These are phyloP conservation scores for Bryum argenteum DNA, from an alignment of 225 moss, liverwort and hornwort species.

Conservation along the genomic window DNA sequence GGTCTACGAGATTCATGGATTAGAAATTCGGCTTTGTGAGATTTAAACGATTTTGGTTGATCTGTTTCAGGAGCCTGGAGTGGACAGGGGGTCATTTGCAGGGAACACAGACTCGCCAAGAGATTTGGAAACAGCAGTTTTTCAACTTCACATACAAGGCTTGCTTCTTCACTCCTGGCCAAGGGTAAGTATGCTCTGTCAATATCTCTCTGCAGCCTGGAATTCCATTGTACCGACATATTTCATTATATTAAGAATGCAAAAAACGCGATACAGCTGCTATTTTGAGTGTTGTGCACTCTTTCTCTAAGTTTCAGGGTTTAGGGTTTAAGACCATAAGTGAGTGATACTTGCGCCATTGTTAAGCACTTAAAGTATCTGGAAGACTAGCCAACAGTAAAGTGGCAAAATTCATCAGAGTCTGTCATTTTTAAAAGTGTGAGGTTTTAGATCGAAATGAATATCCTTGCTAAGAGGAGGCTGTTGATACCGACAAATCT, in stretches of 20 bases:
- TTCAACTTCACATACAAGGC: conserved; percentile 31
- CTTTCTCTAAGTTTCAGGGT: not conserved
- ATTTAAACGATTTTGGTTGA: not conserved
- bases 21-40: too few species aligned
- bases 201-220: not conserved
- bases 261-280: too few species aligned
- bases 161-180: conserved; percentile 38
- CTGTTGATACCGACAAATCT: too few species aligned
- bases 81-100: conserved; percentile 57
- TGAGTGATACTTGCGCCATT: too few species aligned
- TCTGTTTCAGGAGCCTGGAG: conserved; percentile 48
- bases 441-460: too few species aligned
- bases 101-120: not conserved
- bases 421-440: too few species aligned
- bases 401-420: too few species aligned
- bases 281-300: not conserved
- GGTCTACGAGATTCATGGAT: too few species aligned
- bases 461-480: too few species aligned
- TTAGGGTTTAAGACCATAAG: too few species aligned
- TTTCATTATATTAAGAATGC: not conserved
- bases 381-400: too few species aligned
- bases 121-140: conserved; percentile 44
- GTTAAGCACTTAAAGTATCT: too few species aligned
- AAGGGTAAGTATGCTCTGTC: conserved; percentile 51
- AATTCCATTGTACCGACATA: not conserved